phyloP scores from a whole-genome alignment of 2,329 filamentous ascomycete species.

The Bimuria novae-zelandiae region DNA sequence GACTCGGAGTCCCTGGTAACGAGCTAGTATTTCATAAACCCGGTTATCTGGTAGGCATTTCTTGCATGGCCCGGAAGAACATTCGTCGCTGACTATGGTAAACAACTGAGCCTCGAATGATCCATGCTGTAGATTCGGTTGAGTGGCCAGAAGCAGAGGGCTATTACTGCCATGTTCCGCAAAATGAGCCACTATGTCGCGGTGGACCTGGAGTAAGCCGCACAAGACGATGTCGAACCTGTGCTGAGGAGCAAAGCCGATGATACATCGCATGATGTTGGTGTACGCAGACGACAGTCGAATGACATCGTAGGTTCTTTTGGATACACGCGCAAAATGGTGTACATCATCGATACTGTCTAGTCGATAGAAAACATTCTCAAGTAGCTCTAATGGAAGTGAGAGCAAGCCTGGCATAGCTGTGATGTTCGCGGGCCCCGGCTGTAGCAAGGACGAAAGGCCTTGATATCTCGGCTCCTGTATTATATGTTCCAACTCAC shows the following conservation, averaged over 20 bases:
- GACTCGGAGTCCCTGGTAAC: constrained; percentile 29
- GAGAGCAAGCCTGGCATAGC: constrained; percentile 18
- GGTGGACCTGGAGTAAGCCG: constrained; percentile 23
- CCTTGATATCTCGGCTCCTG: not conserved
- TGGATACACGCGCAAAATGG: constrained; percentile 24
- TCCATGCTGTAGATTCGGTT: not conserved
- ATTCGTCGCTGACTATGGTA: not conserved
- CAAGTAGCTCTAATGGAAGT: constrained; percentile 25
- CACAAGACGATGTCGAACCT: constrained; percentile 30
- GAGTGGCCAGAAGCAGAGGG: constrained; percentile 11
- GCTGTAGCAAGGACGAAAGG: not conserved
- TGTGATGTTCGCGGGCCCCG: not conserved
- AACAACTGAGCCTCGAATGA: constrained; percentile 10
- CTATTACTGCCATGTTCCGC: not conserved
- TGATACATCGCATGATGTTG: constrained; percentile 32
- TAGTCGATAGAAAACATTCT: constrained; percentile 22
- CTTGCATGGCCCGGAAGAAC: not conserved
- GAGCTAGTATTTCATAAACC: constrained; percentile 27
- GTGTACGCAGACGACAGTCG: constrained; percentile 17
- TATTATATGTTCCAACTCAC: too few species aligned
- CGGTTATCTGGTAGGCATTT: constrained; percentile 17
- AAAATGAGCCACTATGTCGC: constrained; percentile 23
- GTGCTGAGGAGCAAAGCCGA: constrained; percentile 20
- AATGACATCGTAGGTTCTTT: constrained; percentile 16
- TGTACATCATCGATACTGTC: constrained; percentile 36